A percentile compares a stretch with the other conserved stretches of the same genome.
Evolutionary conservation across 805 yeast species (phyloP).

Genomic region (Candida piceae): DNA sequence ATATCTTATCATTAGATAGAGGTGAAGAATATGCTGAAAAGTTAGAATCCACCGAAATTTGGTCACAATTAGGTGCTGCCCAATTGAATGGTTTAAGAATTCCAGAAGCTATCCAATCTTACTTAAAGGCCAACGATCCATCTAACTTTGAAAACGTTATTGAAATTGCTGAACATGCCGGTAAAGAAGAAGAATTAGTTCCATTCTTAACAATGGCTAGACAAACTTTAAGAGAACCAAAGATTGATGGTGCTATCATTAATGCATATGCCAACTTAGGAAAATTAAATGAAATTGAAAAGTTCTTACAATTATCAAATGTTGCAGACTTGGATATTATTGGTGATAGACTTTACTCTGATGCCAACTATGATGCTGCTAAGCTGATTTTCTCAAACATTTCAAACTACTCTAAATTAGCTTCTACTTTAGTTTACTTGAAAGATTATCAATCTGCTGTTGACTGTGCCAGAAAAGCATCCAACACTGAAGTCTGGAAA

Average conservation of each 20-base stretch:
- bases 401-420: conserved; percentile 92
- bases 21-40: conserved; percentile 92
- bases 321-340: conserved; percentile 89
- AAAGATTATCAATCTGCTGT: conserved; percentile 95
- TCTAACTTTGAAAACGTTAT: conserved; percentile 85
- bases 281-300: conserved; percentile 75
- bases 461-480: conserved; percentile 97
- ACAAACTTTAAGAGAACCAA: conserved; percentile 82
- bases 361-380: conserved; percentile 86
- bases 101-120: conserved; percentile 87
- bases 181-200: conserved; percentile 89
- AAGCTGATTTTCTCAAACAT: conserved; percentile 79
- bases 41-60: conserved; percentile 76
- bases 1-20: conserved; percentile 89
- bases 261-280: conserved; percentile 79
- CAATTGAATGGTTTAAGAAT: conserved; percentile 91
- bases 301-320: conserved; percentile 76
- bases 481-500: conserved; percentile 91
- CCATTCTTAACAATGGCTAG: conserved; percentile 90
- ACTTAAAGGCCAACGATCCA: conserved; percentile 88
- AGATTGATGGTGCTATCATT: conserved; percentile 87
- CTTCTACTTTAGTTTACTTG: conserved; percentile 91
- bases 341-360: conserved; percentile 85
- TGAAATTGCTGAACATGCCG: conserved; percentile 93
- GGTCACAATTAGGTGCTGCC: conserved; percentile 95